Conservation (phyloP, 495 filamentous ascomycete genomes). For the Lasiosphaeria hispida region DNA sequence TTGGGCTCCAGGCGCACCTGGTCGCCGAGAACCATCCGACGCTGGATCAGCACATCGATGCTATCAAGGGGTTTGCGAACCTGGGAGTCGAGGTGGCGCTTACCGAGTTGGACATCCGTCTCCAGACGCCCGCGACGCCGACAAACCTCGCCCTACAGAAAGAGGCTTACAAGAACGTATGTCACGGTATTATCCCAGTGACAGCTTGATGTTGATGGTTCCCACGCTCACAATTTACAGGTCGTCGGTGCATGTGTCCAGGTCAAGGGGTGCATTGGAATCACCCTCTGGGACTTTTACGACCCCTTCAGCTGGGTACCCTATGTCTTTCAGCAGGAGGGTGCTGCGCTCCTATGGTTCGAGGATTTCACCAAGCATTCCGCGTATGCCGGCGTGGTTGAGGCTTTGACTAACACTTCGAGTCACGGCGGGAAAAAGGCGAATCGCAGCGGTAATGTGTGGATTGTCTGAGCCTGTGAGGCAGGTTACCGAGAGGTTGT, state of each 20-base stretch:
- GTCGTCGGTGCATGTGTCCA: slow-evolving; percentile 57
- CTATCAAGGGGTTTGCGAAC: slow-evolving; percentile 44
- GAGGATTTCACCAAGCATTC: slow-evolving; percentile 56
- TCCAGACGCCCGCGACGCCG: slow-evolving; percentile 41
- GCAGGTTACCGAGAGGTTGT: no score
- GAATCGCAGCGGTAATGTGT: no score
- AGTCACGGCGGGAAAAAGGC: no score
- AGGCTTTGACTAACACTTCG: slow-evolving; percentile 33
- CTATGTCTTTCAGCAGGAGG: slow-evolving; percentile 50
- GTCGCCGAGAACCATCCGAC: slow-evolving; percentile 51
- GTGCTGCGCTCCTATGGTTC: slow-evolving; percentile 52
- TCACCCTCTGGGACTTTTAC: slow-evolving; percentile 65
- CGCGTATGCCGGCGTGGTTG: slow-evolving; percentile 43
- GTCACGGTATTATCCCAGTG: background rate
- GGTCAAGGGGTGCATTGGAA: slow-evolving; percentile 57
- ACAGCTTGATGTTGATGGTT: background rate
- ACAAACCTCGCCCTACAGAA: slow-evolving; percentile 55
- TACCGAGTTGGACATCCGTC: slow-evolving; percentile 60
- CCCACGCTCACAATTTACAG: slow-evolving; percentile 17
- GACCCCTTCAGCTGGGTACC: slow-evolving; percentile 62
- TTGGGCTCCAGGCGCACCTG: slow-evolving; percentile 62
- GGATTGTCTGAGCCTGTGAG: no score
- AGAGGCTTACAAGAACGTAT: slow-evolving; percentile 50
- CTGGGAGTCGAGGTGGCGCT: slow-evolving; percentile 58
- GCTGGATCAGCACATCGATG: slow-evolving; percentile 42